phyloP scores from a whole-genome alignment of 257 asterid species.

The Thymus quinquecostatus region DNA sequence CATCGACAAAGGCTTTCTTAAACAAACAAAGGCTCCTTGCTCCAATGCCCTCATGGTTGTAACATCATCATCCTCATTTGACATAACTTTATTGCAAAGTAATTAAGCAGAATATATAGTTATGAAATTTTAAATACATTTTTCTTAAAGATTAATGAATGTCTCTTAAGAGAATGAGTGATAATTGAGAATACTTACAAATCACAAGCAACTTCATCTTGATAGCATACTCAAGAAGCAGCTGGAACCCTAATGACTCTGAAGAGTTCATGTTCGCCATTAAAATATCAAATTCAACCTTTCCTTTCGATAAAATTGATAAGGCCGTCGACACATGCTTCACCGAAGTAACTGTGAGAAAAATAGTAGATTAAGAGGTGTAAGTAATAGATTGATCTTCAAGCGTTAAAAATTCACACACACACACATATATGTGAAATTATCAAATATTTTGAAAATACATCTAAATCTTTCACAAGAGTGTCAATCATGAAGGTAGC shows the following conservation, averaged over 20 bases:
- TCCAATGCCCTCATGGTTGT: conserved; percentile 37
- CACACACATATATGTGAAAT: background rate
- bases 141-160: too few relatives aligned
- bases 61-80: conserved; percentile 28
- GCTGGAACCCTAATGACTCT: conserved; percentile 17
- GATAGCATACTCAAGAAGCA: conserved; percentile 37
- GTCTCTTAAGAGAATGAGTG: background rate
- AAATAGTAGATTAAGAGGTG: background rate
- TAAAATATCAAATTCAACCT: conserved; percentile 33
- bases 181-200: conserved; percentile 30
- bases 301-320: conserved; percentile 37
- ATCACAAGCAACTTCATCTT: conserved; percentile 36
- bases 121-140: too few relatives aligned
- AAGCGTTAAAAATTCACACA: background rate
- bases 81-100: conserved; percentile 32
- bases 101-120: too few relatives aligned
- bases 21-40: conserved; percentile 45
- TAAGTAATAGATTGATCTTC: background rate
- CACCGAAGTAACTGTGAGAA: conserved; percentile 40
- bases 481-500: too few relatives aligned
- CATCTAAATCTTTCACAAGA: background rate
- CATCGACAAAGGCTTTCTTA: conserved; percentile 35
- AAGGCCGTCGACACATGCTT: conserved; percentile 37
- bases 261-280: conserved; percentile 34
- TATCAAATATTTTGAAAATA: background rate